These are phyloP conservation scores for Furcasterigmium furcatum DNA, from an alignment of 2,329 filamentous ascomycete genomes.

Conservation along the genomic window DNA sequence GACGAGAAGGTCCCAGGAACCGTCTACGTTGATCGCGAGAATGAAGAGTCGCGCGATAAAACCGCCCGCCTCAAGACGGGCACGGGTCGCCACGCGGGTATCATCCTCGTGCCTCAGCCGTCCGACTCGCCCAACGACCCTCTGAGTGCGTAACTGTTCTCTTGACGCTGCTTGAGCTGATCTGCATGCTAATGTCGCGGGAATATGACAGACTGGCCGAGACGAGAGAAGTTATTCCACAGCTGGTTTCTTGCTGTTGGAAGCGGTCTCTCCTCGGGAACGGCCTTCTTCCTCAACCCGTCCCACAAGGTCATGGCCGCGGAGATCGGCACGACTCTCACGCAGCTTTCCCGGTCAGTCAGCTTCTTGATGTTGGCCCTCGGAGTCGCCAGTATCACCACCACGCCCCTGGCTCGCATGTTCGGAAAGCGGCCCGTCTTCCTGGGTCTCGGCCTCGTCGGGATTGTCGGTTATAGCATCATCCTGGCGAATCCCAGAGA, in stretches of 20 bases:
- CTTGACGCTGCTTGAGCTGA: background rate
- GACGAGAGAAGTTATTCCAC: background rate
- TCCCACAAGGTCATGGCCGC: background rate
- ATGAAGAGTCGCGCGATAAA: background rate
- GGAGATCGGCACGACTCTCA: background rate
- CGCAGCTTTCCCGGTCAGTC: background rate
- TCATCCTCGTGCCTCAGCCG: constrained; percentile 47
- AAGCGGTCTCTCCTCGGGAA: background rate
- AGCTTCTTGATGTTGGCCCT: background rate
- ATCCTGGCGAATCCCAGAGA: background rate
- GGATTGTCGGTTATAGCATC: background rate
- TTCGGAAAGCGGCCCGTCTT: background rate
- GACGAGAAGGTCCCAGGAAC: background rate
- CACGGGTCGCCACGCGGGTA: constrained; percentile 9
- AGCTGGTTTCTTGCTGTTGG: background rate
- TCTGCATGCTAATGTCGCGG: background rate
- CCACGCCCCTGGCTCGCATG: background rate
- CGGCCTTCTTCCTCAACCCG: background rate
- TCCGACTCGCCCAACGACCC: constrained; percentile 44
- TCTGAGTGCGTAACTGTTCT: background rate
- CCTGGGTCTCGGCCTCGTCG: background rate
- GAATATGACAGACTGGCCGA: background rate
- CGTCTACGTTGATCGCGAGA: background rate
- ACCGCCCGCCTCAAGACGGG: background rate
- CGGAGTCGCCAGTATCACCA: background rate